Conservation (phyloP, 192 early-diverging fungal species). For the Podochytrium sp. region DNA sequence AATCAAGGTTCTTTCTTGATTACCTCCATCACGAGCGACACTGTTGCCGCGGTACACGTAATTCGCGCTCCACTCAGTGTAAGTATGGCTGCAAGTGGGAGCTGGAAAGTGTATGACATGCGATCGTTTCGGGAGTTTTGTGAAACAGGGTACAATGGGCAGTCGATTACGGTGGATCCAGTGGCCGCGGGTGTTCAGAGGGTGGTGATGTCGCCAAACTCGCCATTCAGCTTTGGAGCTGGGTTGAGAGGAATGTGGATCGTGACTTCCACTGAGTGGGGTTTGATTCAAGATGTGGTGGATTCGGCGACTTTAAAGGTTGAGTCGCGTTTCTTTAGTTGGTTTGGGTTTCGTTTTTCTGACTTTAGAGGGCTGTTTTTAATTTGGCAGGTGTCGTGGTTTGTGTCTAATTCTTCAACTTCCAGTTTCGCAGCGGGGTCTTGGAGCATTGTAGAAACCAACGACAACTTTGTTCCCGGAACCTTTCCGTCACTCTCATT, state of each 20-base stretch:
- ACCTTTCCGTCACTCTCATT: constrained; percentile 16
- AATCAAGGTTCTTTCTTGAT: constrained; percentile 20
- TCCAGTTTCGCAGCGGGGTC: constrained; percentile 1
- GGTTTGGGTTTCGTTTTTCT: not conserved
- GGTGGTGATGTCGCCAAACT: not conserved
- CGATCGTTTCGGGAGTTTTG: constrained; percentile 11
- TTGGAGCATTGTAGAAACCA: constrained; percentile 31
- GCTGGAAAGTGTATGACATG: constrained; percentile 21
- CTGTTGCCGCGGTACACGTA: constrained; percentile 1
- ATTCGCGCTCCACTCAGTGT: not conserved
- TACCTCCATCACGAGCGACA: not conserved
- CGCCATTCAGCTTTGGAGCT: not conserved
- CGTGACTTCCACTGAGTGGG: constrained; percentile 16
- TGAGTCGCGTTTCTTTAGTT: not conserved
- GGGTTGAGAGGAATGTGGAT: constrained; percentile 7
- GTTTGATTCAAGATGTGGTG: constrained; percentile 16
- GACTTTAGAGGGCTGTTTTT: not conserved
- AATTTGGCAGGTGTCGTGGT: constrained; percentile 3
- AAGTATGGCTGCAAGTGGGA: not conserved
- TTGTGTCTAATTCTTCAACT: not conserved
- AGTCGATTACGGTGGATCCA: constrained; percentile 1
- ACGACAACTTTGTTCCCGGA: constrained; percentile 13
- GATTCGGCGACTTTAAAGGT: not conserved
- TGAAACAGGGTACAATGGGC: not conserved
- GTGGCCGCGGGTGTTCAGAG: not conserved